Percentiles rank a stretch among this genome's conserved stretches.
Conservation (phyloP, 1,284 basidiomycete species). For the Ceratobasidium sp. region DNA sequence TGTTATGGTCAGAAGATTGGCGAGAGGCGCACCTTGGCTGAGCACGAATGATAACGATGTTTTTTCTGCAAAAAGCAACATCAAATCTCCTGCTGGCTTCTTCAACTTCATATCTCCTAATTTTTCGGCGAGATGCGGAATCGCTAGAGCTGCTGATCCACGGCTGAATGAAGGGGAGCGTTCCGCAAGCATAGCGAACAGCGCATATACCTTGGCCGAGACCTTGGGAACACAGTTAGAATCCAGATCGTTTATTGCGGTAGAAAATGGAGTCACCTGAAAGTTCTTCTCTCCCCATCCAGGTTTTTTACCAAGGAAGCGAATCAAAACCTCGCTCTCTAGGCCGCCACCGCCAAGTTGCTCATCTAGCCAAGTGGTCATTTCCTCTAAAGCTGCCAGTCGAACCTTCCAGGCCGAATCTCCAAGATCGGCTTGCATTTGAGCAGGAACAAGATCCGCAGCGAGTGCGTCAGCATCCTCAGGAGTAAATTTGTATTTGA, state of each 20-base stretch:
- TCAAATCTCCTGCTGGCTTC: constrained; percentile 92
- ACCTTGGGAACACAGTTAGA: constrained; percentile 61
- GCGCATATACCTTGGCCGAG: constrained; percentile 82
- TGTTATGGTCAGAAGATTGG: neutral
- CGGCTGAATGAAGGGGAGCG: constrained; percentile 84
- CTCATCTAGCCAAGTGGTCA: constrained; percentile 81
- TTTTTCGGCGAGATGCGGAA: constrained; percentile 92
- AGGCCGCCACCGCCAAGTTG: constrained; percentile 64
- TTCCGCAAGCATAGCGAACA: constrained; percentile 78
- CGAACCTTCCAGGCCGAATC: constrained; percentile 95
- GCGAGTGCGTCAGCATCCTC: constrained; percentile 92
- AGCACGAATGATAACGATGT: constrained; percentile 95
- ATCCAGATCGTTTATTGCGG: too few relatives aligned
- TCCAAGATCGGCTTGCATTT: constrained; percentile 74
- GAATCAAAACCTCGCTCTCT: constrained; percentile 89
- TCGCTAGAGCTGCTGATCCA: constrained; percentile 82
- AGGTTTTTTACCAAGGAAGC: constrained; percentile 88
- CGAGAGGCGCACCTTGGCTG: constrained; percentile 71
- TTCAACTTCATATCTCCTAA: constrained; percentile 97
- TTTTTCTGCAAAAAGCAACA: constrained; percentile 86
- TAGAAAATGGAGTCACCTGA: too few relatives aligned
- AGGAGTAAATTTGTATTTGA: constrained; percentile 90
- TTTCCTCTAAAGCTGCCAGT: constrained; percentile 85
- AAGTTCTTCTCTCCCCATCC: constrained; percentile 99
- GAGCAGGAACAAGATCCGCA: constrained; percentile 74